phyloP scores from a whole-genome alignment of 2,329 filamentous ascomycete species.

The Phaeoacremonium minimum region DNA sequence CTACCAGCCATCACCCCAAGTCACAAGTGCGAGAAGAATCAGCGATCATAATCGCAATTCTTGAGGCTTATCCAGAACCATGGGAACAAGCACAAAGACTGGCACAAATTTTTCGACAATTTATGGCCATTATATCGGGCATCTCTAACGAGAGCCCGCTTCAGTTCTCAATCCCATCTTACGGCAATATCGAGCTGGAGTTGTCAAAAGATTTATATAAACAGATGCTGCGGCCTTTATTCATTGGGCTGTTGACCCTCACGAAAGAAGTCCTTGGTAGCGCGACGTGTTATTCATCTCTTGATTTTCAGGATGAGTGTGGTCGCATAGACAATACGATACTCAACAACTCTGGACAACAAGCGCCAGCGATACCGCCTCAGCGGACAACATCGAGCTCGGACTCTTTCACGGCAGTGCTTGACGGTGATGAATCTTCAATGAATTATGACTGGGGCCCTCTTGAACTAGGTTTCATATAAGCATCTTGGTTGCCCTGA shows the following conservation, averaged over 20 bases:
- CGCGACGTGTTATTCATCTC: not conserved
- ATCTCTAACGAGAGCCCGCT: conserved; percentile 10
- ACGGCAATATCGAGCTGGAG: conserved; percentile 3
- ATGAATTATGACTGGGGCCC: not conserved
- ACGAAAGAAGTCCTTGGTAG: not conserved
- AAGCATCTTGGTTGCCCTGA: no score
- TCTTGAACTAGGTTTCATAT: not conserved
- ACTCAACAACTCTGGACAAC: not conserved
- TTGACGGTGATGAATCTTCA: not conserved
- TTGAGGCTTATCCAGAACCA: conserved; percentile 30
- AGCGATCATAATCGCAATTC: conserved; percentile 23
- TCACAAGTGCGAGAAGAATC: conserved; percentile 29
- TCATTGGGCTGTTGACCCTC: not conserved
- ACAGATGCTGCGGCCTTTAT: not conserved
- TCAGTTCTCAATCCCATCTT: not conserved
- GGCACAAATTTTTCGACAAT: conserved; percentile 26
- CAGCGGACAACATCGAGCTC: no score
- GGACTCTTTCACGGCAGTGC: not conserved
- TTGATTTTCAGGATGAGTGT: not conserved
- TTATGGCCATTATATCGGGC: conserved; percentile 14
- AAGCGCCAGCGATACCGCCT: no score
- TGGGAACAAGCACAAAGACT: conserved; percentile 29
- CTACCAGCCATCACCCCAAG: conserved; percentile 13
- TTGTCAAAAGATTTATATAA: not conserved
- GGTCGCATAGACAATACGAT: not conserved